A percentile compares a stretch with the other conserved stretches of the same genome.
These are phyloP conservation scores for Epichloe festucae DNA, from an alignment of 2,329 filamentous ascomycete species.

Conservation along the genomic window DNA sequence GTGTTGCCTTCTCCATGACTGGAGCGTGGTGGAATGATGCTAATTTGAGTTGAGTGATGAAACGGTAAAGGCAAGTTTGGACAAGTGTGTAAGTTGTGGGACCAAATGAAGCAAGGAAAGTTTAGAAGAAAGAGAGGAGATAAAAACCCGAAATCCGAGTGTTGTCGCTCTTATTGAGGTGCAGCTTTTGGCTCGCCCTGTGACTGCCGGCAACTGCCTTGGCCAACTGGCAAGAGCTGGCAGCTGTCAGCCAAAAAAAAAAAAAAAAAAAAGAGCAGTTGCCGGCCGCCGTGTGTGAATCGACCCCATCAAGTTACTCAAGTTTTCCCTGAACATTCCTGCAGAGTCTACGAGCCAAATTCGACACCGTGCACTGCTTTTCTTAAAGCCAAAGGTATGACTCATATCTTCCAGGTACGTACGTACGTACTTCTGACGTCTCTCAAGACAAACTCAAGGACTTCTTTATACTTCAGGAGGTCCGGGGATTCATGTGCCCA, in stretches of 20 bases:
- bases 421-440: constrained; percentile 7
- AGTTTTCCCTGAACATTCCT: no score
- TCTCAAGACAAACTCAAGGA: constrained; percentile 7
- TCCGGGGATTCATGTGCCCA: constrained; percentile 10
- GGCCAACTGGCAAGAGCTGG: background rate
- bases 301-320: no score
- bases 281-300: background rate
- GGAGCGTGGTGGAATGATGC: background rate
- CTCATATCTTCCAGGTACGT: background rate
- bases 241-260: background rate
- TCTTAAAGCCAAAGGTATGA: no score
- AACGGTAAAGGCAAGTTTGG: background rate
- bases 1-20: background rate
- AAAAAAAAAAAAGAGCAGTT: background rate
- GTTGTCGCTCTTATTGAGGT: no score
- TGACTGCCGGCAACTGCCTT: background rate
- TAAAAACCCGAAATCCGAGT: background rate
- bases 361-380: no score
- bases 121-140: background rate
- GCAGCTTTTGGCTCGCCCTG: background rate
- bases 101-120: background rate
- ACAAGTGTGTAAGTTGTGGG: background rate
- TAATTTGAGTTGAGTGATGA: background rate
- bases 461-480: constrained; percentile 7
- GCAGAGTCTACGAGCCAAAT: no score